Evolutionary conservation across 805 yeast genomes (phyloP), one percentile per base, ranked within the genome.

Genomic region (Suhomyces sp.): DNA sequence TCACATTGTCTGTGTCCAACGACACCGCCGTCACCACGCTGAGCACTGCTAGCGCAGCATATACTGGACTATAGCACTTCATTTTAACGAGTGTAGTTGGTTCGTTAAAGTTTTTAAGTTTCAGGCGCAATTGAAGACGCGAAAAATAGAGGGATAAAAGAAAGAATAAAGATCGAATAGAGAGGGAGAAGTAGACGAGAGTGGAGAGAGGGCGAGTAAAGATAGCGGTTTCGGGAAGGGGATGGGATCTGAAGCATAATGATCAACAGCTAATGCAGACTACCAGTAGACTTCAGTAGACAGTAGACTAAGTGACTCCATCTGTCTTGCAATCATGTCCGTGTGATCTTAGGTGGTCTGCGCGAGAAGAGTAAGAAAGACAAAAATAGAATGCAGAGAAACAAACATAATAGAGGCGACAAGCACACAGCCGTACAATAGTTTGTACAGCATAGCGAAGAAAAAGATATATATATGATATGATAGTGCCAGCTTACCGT

Each of bases 1-100:
- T 69, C 36, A 62, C 61, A 53, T 74, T 72, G 56, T 66, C 64
- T 22, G 78, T 62, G 58, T 78, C 79, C 48, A 76, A 66, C 56
- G 59, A 56, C 42, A 72, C 57, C n/a, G 66, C 69, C 45, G 50
- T 47, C 40, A 49, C 54, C 45, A 48, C 22, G 23, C 60, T 60
- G 46, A 52, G 56, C 49, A 57, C 52, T 53, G 42, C 42, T 17
- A 38, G 22, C 15, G 42, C 24, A 19, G 42, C 42, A 17, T 38
- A 38, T 38, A 38, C 9, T 38, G 42, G 42, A 4, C 23, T 38
- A 38, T 8, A 17, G 22, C 12, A 38, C 42, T 38, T 38, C 42
- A 38, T 38, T 38, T 22, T 17, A 15, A 12, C 12, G 42, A 15
- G 13, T 17, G 42, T 38, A 38, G 42, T 38, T 38, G 42, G 22